Base-by-base conservation (phyloP, 2,329 filamentous ascomycete genomes). In the Trichoderma guizhouense region DNA sequence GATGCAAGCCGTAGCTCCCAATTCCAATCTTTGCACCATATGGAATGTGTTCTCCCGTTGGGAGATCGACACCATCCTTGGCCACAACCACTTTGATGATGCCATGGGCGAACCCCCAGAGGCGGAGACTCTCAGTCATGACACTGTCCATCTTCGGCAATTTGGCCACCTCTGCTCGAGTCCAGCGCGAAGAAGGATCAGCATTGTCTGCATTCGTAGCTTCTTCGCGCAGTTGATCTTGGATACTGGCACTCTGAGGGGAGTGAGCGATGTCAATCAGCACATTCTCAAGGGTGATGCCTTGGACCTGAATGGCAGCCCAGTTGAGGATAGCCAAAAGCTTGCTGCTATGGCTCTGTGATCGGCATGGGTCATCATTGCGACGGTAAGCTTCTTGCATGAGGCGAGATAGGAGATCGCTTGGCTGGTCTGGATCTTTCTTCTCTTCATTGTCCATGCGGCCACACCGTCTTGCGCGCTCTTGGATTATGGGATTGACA, bases 301-400 rank as follows among this genome's bases (percentile, higher is more conserved):
- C 64, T 6, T 67, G 64, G 12, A 67, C 64, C 18, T 67, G 64
- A n/a, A 67, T 67, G 64, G 64, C 64, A 9, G 64, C 64, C 64
- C 64, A 67, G 47, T 67, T 67, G 32, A 67, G 64, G 3, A 67
- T 53, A 2, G 64, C 64, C 11, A 67, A 28, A 7, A 67, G 47
- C 15, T 67, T 67, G 51, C 30, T 67, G 47, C 47, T 67, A 12
- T 67, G 64, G 15, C 64, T 67, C 32, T 67, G 64, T 6, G 64
- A 67, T 36, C 47, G 30, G 24, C 64, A 39, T 5, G 64, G 64
- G 7, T 67, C 47, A 14, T 67, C 47, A 6, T 67, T 67, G 30
- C 64, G 64, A n/a, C 64, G 32, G n/a, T 55, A 57, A 7, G 47
- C 51, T 24, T 67, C 64, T 30, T 67, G 24, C 64, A 67, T 67